phyloP scores from a whole-genome alignment of 371 early-diverging fungal species.

The Blyttiomyces sp. region DNA sequence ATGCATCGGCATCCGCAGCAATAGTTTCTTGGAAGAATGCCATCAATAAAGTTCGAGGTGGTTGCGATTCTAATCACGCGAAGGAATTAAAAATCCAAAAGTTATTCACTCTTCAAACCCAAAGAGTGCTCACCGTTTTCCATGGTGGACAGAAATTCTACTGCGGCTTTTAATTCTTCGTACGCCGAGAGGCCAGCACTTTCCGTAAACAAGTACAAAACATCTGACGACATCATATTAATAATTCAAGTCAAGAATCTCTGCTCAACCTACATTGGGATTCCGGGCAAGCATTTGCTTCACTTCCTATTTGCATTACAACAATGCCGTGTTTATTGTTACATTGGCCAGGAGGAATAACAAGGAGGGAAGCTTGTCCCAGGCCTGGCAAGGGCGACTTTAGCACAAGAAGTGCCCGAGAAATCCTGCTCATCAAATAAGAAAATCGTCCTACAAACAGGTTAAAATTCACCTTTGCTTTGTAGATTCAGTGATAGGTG shows the following conservation, averaged over 20 bases:
- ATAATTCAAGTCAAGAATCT: constrained; percentile 15
- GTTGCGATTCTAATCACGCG: neutral
- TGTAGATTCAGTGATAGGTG: neutral
- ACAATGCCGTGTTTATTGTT: constrained; percentile 48
- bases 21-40: constrained; percentile 5
- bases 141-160: neutral
- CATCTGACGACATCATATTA: neutral
- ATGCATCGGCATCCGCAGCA: constrained; percentile 27
- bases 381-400: no score
- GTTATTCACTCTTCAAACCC: neutral
- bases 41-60: neutral
- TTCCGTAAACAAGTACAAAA: constrained; percentile 10
- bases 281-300: constrained; percentile 61
- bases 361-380: constrained; percentile 8
- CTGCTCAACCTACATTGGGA: constrained; percentile 53
- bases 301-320: constrained; percentile 55
- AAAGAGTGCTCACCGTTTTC: neutral
- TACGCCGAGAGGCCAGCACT: constrained; percentile 12
- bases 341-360: constrained; percentile 39
- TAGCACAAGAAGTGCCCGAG: no score
- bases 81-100: constrained; percentile 2
- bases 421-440: no score
- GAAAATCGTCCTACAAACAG: neutral
- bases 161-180: constrained; percentile 22
- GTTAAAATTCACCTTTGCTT: neutral